These are phyloP conservation scores for Spizellomyces sp. DNA, from an alignment of 192 early-diverging fungal species.

Conservation along the genomic window DNA sequence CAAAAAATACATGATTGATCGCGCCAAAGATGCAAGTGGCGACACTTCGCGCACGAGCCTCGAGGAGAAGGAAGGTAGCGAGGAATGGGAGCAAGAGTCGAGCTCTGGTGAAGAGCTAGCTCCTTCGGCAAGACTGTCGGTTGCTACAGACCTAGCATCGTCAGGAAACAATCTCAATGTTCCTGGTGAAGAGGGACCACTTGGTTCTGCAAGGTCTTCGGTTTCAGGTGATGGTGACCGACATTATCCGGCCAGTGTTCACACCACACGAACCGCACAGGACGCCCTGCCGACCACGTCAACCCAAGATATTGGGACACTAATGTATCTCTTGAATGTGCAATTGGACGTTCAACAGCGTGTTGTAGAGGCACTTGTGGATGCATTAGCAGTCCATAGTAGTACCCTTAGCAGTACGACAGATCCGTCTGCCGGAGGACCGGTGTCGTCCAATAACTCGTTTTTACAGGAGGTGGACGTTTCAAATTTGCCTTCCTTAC, in stretches of 20 bases:
- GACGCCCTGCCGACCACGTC: slow-evolving; percentile 7
- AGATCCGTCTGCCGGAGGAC: background rate
- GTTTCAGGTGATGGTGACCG: background rate
- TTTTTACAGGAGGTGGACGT: slow-evolving; percentile 8
- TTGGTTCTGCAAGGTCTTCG: background rate
- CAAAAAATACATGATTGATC: slow-evolving; percentile 65
- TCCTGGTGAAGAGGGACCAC: background rate
- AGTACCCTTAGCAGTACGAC: background rate
- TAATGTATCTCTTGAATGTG: slow-evolving; percentile 31
- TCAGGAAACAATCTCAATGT: background rate
- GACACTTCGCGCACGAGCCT: background rate
- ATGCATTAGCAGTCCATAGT: background rate
- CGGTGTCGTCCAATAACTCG: background rate
- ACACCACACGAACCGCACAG: background rate
- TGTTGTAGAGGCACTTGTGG: slow-evolving; percentile 28
- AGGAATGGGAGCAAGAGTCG: slow-evolving; percentile 3
- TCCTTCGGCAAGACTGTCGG: background rate
- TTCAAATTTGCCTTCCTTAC: slow-evolving; percentile 20
- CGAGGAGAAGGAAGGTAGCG: background rate
- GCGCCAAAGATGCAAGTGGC: background rate
- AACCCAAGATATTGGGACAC: slow-evolving; percentile 26
- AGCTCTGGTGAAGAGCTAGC: background rate
- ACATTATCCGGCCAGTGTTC: background rate
- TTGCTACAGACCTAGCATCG: background rate
- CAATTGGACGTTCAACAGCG: slow-evolving; percentile 42